phyloP scores from a whole-genome alignment of 2,329 filamentous ascomycete species.

The Nemania serpens region DNA sequence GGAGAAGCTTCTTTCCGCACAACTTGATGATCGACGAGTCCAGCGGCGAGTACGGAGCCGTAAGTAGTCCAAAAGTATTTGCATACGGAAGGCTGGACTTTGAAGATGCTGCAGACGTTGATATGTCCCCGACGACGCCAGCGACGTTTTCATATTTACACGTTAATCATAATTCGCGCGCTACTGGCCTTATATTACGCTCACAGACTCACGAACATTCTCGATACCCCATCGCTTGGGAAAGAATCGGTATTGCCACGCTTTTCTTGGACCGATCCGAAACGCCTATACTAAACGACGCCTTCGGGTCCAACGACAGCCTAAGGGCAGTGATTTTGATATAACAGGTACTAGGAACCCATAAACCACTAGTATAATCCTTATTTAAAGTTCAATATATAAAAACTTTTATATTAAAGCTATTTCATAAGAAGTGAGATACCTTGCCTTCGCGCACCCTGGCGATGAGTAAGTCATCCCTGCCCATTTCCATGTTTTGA shows the following conservation, averaged over 20 bases:
- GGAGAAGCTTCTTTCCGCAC: conserved; percentile 18
- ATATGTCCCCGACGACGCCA: background rate
- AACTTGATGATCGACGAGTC: conserved; percentile 1
- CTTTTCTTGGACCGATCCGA: conserved; percentile 24
- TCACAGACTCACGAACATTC: background rate
- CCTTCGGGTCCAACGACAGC: background rate
- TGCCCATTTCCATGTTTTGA: too few relatives aligned
- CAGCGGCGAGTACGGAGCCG: background rate
- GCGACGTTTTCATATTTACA: conserved; percentile 18
- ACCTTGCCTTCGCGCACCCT: too few relatives aligned
- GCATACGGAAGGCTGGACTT: conserved; percentile 18
- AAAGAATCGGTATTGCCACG: conserved; percentile 23
- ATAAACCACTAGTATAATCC: too few relatives aligned
- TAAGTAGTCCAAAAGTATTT: background rate
- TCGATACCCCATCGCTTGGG: conserved; percentile 5
- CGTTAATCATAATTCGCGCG: conserved; percentile 20
- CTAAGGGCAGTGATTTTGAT: too few relatives aligned
- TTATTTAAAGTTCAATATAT: too few relatives aligned
- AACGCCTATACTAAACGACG: conserved; percentile 14
- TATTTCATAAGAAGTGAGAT: too few relatives aligned
- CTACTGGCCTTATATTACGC: conserved; percentile 20
- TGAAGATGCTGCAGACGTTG: background rate
- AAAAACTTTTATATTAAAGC: too few relatives aligned
- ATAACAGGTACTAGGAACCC: too few relatives aligned
- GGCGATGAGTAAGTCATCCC: too few relatives aligned